Conservation (phyloP, 345 rosid genomes). For the Eucalyptus cladocalyx region DNA sequence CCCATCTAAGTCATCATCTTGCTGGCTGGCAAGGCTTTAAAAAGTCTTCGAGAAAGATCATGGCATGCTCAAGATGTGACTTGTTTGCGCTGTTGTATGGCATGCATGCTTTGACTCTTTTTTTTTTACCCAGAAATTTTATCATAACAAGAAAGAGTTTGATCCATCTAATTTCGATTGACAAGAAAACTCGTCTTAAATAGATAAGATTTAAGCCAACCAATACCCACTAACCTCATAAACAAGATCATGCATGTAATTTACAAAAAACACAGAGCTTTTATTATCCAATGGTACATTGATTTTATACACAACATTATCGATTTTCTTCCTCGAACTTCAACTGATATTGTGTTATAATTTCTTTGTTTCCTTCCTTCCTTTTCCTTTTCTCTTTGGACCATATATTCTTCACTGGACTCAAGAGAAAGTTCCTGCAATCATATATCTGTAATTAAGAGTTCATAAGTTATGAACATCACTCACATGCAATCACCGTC, state of each 20-base stretch:
- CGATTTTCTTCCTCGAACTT: neutral
- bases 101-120: neutral
- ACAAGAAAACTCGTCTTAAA: neutral
- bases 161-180: neutral
- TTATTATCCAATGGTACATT: neutral
- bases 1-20: neutral
- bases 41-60: neutral
- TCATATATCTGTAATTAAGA: neutral
- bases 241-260: neutral
- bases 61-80: neutral
- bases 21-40: neutral
- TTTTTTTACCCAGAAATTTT: neutral
- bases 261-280: neutral
- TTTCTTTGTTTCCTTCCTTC: neutral
- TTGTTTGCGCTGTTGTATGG: neutral
- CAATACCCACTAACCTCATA: neutral
- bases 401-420: neutral
- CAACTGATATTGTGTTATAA: neutral
- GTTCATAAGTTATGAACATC: neutral
- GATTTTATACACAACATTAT: neutral
- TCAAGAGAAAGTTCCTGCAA: neutral
- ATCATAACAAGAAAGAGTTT: neutral
- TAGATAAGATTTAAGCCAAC: neutral
- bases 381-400: neutral
- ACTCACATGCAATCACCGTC: neutral